Percentiles rank a stretch among this genome's conserved stretches.
phyloP scores from a whole-genome alignment of 2,329 filamentous ascomycete genomes.

The Aurifilum marmelostoma region DNA sequence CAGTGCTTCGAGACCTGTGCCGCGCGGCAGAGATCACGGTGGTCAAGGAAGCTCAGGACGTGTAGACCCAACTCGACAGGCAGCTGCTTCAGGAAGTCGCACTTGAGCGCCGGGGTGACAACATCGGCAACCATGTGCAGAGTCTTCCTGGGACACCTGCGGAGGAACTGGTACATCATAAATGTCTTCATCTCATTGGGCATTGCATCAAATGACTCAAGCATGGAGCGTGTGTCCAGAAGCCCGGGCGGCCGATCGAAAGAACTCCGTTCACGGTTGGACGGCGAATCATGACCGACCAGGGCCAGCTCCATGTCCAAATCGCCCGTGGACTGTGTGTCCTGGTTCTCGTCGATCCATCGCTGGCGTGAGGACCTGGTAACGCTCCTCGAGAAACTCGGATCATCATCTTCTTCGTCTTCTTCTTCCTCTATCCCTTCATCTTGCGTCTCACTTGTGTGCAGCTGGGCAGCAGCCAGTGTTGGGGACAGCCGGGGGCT shows the following conservation, averaged over 20 bases:
- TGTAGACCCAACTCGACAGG: constrained; percentile 87
- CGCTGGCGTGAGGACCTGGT: constrained; percentile 39
- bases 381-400: constrained; percentile 38
- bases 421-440: constrained; percentile 46
- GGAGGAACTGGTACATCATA: constrained; percentile 94
- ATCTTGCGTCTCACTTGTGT: constrained; percentile 47
- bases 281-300: constrained; percentile 35
- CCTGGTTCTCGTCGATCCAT: constrained; percentile 45
- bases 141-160: constrained; percentile 84
- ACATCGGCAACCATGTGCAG: constrained; percentile 87
- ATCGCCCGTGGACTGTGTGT: constrained; percentile 41
- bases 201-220: constrained; percentile 90
- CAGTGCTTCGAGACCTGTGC: constrained; percentile 94
- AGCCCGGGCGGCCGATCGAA: constrained; percentile 49
- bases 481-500: constrained; percentile 95
- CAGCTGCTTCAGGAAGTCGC: constrained; percentile 84
- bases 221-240: constrained; percentile 81
- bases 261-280: constrained; percentile 35
- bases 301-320: constrained; percentile 38
- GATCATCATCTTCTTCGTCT: constrained; percentile 41
- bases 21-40: constrained; percentile 83
- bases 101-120: constrained; percentile 92
- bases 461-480: constrained; percentile 68
- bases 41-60: constrained; percentile 83
- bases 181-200: constrained; percentile 91